Percentiles rank a stretch among this genome's conserved stretches.
Conservation (phyloP, 2,329 filamentous ascomycete species). For the Aspergillus sp. region DNA sequence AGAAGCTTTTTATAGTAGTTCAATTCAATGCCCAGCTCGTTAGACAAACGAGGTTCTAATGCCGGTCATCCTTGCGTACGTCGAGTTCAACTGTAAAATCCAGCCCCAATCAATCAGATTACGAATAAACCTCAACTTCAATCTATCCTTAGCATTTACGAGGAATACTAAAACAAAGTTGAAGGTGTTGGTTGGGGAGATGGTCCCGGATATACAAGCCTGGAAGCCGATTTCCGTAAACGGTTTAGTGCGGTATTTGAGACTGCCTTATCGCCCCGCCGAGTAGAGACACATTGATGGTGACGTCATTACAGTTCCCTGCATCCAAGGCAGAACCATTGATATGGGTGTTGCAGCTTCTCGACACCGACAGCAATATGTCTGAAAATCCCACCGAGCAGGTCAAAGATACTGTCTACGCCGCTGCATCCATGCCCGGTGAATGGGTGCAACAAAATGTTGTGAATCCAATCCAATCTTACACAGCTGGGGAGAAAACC, state of each 20-base stretch:
- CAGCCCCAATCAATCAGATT: too few species aligned
- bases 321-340: constrained; percentile 1
- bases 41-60: not conserved
- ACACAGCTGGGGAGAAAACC: constrained; percentile 7
- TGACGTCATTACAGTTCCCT: not conserved
- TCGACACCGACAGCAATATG: constrained; percentile 5
- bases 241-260: not conserved
- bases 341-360: not conserved
- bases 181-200: not conserved
- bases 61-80: not conserved
- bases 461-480: constrained; percentile 13
- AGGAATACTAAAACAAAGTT: not conserved
- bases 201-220: not conserved
- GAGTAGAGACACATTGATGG: not conserved
- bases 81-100: not conserved
- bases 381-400: constrained; percentile 13
- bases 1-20: not conserved
- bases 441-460: constrained; percentile 14
- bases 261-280: not conserved
- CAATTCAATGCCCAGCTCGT: not conserved
- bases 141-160: not conserved
- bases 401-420: constrained; percentile 11
- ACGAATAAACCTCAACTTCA: not conserved
- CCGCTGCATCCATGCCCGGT: constrained; percentile 6
- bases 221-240: not conserved